phyloP scores from a whole-genome alignment of 2,329 filamentous ascomycete genomes.

The Penicillium sp. region DNA sequence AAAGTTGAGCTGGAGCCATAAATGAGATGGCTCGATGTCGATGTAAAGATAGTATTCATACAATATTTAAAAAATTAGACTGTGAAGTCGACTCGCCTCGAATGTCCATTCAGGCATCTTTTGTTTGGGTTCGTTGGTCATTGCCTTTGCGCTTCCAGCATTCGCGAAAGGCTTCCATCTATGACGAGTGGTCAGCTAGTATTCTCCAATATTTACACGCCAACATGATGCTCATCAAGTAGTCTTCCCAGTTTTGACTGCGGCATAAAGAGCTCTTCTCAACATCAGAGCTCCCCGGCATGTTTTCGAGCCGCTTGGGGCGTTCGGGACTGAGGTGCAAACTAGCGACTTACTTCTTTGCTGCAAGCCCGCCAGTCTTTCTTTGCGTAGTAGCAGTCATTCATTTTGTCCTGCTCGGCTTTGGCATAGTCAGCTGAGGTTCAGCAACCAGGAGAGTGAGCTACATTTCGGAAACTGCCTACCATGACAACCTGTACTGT shows the following conservation, averaged over 20 bases:
- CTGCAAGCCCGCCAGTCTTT: constrained; percentile 92
- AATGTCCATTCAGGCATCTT: constrained; percentile 50
- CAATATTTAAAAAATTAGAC: too few relatives aligned
- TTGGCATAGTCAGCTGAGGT: neutral
- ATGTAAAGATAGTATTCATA: too few relatives aligned
- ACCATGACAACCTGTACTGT: constrained; percentile 92
- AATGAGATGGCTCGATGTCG: too few relatives aligned
- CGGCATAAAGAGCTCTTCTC: too few relatives aligned
- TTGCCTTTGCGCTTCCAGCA: constrained; percentile 93
- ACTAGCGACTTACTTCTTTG: constrained; percentile 62
- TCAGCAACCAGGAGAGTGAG: constrained; percentile 8
- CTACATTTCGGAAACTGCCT: constrained; percentile 21
- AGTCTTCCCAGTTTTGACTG: too few relatives aligned
- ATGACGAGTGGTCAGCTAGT: too few relatives aligned
- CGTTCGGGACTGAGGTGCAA: too few relatives aligned
- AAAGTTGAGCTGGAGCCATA: neutral
- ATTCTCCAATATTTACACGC: too few relatives aligned
- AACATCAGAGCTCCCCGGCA: too few relatives aligned
- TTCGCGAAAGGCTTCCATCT: constrained; percentile 86
- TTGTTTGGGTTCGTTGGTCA: constrained; percentile 70
- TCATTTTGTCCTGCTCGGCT: constrained; percentile 88
- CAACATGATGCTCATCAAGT: too few relatives aligned
- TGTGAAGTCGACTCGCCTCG: too few relatives aligned
- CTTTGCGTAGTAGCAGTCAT: constrained; percentile 91
- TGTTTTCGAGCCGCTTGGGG: too few relatives aligned